Evolutionary conservation across 148 eudicot genomes (phyloP).

Genomic region (Nepenthes mirabilis): DNA sequence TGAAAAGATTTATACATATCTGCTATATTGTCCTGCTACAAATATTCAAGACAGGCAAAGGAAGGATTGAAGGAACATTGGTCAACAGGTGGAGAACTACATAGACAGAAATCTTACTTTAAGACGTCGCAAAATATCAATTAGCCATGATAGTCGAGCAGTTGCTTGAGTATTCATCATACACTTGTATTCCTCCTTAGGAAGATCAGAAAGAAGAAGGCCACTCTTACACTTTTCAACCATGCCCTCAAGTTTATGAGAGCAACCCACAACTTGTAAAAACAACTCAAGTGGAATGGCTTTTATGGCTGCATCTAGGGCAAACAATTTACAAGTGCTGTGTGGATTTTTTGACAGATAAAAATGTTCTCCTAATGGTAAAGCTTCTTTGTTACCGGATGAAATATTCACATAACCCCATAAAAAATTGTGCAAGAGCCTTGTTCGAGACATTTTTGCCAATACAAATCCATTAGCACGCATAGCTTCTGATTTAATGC

Average conservation of each 20-base stretch:
- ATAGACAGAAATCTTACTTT: slow-evolving; percentile 32
- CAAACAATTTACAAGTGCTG: slow-evolving; percentile 57
- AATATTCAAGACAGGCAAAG: too few relatives aligned
- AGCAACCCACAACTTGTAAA: slow-evolving; percentile 73
- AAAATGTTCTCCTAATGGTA: slow-evolving; percentile 29
- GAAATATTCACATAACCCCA: slow-evolving; percentile 55
- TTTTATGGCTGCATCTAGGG: slow-evolving; percentile 53
- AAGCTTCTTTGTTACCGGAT: slow-evolving; percentile 34
- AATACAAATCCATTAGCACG: slow-evolving; percentile 81
- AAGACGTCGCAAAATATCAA: slow-evolving; percentile 71
- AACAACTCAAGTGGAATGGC: slow-evolving; percentile 90
- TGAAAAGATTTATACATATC: too few relatives aligned
- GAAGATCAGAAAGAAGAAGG: slow-evolving; percentile 67
- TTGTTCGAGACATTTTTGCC: slow-evolving; percentile 84
- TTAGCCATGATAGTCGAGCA: slow-evolving; percentile 61
- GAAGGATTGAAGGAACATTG: too few relatives aligned
- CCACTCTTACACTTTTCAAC: slow-evolving; percentile 65
- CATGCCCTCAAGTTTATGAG: slow-evolving; percentile 57
- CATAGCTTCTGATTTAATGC: slow-evolving; percentile 50
- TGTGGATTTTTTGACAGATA: slow-evolving; percentile 55
- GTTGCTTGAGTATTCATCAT: slow-evolving; percentile 75
- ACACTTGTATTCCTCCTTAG: slow-evolving; percentile 51
- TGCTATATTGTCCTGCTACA: too few relatives aligned
- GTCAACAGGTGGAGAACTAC: background rate
- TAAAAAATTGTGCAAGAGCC: slow-evolving; percentile 63